A percentile compares a stretch with the other conserved stretches of the same genome.
phyloP scores from a whole-genome alignment of 106 monocot genomes.

The Dendrobium huoshanense region DNA sequence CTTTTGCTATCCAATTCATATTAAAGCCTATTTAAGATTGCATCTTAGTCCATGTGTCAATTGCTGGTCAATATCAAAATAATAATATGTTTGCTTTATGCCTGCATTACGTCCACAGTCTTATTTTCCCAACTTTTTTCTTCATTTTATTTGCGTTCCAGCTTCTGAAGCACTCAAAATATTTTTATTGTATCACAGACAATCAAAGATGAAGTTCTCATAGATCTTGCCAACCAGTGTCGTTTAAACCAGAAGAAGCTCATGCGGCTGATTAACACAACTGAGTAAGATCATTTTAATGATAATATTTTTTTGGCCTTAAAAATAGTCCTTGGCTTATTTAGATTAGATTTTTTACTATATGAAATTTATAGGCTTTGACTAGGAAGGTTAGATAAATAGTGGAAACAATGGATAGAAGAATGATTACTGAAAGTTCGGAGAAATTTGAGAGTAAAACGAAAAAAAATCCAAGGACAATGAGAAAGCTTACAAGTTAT shows the following conservation, averaged over 20 bases:
- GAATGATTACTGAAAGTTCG: neutral
- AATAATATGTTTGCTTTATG: too few species aligned
- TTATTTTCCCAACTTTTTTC: too few species aligned
- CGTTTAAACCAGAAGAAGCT: constrained; percentile 56
- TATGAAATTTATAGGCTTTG: neutral
- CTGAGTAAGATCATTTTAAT: constrained; percentile 32
- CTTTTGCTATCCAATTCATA: too few species aligned
- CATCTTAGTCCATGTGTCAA: too few species aligned
- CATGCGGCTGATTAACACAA: constrained; percentile 52
- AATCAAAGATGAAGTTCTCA: constrained; percentile 61
- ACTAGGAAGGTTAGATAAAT: neutral
- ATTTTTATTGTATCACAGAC: constrained; percentile 21
- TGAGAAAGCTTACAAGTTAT: neutral
- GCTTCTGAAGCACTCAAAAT: too few species aligned
- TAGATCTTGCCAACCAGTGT: constrained; percentile 65
- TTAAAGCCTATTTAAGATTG: too few species aligned
- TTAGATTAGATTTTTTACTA: neutral
- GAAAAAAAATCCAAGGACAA: neutral
- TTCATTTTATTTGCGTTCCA: too few species aligned
- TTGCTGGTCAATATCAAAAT: too few species aligned
- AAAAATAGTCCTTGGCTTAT: neutral
- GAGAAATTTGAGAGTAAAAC: neutral
- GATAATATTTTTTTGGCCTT: neutral
- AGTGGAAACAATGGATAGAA: neutral
- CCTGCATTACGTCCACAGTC: too few species aligned